Evolutionary conservation across 768 basidiomycete species (phyloP).

Genomic region (Mycena epipterygia): DNA sequence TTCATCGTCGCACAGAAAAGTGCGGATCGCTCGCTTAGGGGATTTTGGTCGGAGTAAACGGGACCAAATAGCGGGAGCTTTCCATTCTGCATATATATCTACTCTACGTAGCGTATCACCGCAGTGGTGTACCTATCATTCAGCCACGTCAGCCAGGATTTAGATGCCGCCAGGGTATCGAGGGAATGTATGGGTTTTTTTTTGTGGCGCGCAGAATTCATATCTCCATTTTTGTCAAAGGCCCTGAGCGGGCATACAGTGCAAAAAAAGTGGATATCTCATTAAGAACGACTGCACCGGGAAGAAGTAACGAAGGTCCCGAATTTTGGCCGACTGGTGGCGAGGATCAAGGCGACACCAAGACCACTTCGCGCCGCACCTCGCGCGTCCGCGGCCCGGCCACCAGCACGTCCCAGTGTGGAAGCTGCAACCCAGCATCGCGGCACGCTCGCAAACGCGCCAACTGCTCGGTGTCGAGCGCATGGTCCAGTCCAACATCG

Average conservation of each 20-base stretch:
- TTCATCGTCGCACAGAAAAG: conserved; percentile 18
- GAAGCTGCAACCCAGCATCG: not conserved
- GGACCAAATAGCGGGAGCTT: conserved; percentile 1
- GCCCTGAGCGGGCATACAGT: too few species aligned
- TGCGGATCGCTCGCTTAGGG: not conserved
- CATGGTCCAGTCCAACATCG: not conserved
- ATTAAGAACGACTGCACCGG: not conserved
- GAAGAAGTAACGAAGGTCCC: not conserved
- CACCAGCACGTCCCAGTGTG: not conserved
- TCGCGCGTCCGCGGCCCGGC: not conserved
- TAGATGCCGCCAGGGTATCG: not conserved
- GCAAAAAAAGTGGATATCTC: too few species aligned
- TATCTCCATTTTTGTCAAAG: not conserved
- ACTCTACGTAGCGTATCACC: too few species aligned
- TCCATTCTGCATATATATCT: not conserved
- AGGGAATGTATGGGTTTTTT: not conserved
- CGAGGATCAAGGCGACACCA: not conserved
- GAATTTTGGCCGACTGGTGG: not conserved
- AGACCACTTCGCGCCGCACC: not conserved
- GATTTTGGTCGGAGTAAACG: not conserved
- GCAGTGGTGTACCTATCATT: conserved; percentile 26
- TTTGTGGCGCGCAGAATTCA: not conserved
- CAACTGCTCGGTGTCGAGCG: not conserved
- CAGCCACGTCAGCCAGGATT: not conserved
- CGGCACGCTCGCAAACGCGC: not conserved